phyloP scores from a whole-genome alignment of 2,329 filamentous ascomycete genomes.

The Teratosphaeria nubilosa region DNA sequence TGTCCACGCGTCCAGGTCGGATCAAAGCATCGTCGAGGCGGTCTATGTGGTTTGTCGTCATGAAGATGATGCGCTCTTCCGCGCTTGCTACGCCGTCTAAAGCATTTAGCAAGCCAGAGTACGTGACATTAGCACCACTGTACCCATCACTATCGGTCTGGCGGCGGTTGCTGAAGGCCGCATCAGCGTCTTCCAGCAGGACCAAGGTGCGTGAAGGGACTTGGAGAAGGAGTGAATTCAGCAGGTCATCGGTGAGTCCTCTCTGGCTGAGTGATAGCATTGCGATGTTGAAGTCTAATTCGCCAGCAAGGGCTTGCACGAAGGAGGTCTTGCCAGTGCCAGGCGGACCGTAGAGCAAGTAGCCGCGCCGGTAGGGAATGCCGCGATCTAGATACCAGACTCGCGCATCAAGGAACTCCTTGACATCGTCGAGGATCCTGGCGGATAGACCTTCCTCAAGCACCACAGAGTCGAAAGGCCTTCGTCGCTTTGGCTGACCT shows the following conservation, averaged over 20 bases:
- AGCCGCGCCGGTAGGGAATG: slow-evolving; percentile 83
- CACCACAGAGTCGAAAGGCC: slow-evolving; percentile 79
- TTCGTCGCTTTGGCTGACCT: slow-evolving; percentile 74
- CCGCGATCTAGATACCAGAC: slow-evolving; percentile 92
- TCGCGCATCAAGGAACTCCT: slow-evolving; percentile 67
- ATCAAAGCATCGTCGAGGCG: slow-evolving; percentile 81
- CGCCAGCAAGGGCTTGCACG: slow-evolving; percentile 88
- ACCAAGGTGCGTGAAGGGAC: slow-evolving; percentile 74
- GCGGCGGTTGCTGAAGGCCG: slow-evolving; percentile 74
- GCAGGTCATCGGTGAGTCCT: slow-evolving; percentile 78
- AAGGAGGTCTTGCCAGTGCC: slow-evolving; percentile 93
- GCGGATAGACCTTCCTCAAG: slow-evolving; percentile 77
- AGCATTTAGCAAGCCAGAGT: slow-evolving; percentile 68
- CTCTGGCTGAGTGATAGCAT: slow-evolving; percentile 86
- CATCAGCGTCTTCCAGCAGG: slow-evolving; percentile 81
- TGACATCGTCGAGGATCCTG: slow-evolving; percentile 66
- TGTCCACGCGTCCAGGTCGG: slow-evolving; percentile 82
- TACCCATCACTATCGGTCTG: slow-evolving; percentile 75
- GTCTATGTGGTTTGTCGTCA: slow-evolving; percentile 91
- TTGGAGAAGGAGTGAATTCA: slow-evolving; percentile 78
- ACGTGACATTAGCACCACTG: slow-evolving; percentile 78
- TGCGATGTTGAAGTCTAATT: slow-evolving; percentile 83
- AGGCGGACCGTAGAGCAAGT: slow-evolving; percentile 78
- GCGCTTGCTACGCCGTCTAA: slow-evolving; percentile 84
- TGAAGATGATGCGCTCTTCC: slow-evolving; percentile 85